Conservation (phyloP, 78 protist genomes). For the Chrysochromulina tobinii region DNA sequence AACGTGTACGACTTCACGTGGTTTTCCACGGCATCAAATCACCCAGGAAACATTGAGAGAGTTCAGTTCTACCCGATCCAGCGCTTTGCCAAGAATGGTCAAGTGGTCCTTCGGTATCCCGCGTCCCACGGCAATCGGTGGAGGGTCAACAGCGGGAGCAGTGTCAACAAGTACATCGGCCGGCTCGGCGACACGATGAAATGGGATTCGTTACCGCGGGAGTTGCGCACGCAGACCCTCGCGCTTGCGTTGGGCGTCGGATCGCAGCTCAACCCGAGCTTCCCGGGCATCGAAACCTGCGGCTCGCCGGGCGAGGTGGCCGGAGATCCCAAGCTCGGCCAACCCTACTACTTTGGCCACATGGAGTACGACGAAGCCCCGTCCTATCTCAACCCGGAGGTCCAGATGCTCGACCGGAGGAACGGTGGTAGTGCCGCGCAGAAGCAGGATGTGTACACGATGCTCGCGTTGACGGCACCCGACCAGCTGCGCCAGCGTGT, state of each 20-base stretch:
- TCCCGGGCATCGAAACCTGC: neutral
- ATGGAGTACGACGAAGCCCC: neutral
- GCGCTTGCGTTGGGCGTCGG: neutral
- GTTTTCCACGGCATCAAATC: neutral
- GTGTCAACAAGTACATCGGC: neutral
- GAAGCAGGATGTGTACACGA: neutral
- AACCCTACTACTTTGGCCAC: neutral
- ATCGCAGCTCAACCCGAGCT: neutral
- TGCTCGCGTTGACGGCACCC: neutral
- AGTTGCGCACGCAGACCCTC: neutral
- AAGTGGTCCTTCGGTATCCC: neutral
- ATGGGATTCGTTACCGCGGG: neutral
- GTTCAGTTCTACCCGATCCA: neutral
- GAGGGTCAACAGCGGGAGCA: neutral
- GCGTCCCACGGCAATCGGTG: neutral
- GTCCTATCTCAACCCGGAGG: neutral
- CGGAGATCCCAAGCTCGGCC: neutral
- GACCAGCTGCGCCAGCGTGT: constrained; percentile 37
- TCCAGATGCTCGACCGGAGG: neutral
- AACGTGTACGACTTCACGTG: neutral
- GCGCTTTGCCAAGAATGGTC: neutral
- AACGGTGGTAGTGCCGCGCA: neutral
- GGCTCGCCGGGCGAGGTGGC: constrained; percentile 28
- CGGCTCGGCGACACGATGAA: neutral
- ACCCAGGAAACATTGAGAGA: neutral